phyloP scores from a whole-genome alignment of 1,284 basidiomycete genomes.

The Schizophyllum commune region DNA sequence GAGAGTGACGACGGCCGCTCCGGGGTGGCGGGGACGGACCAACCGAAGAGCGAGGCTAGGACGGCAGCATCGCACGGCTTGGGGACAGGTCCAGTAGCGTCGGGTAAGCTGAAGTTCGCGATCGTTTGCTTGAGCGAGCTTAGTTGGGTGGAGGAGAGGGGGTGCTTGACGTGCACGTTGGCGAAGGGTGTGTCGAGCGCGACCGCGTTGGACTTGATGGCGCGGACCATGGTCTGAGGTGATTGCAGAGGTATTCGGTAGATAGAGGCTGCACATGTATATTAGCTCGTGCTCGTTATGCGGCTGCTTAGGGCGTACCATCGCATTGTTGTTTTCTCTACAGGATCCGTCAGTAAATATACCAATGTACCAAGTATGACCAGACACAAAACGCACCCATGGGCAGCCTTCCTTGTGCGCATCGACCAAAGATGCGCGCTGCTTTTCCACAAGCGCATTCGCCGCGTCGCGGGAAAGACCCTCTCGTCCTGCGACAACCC shows the following conservation, averaged over 20 bases:
- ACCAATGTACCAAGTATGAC: background rate
- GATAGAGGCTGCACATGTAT: slow-evolving; percentile 44
- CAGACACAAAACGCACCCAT: slow-evolving; percentile 25
- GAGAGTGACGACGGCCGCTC: slow-evolving; percentile 32
- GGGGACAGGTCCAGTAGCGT: slow-evolving; percentile 9
- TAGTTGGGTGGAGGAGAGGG: slow-evolving; percentile 44
- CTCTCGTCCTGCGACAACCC: slow-evolving; percentile 59
- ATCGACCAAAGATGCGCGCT: slow-evolving; percentile 51
- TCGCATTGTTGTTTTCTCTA: slow-evolving; percentile 68
- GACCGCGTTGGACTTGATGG: slow-evolving; percentile 49
- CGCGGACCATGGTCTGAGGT: slow-evolving; percentile 49
- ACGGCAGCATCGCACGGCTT: slow-evolving; percentile 46
- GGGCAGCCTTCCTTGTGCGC: slow-evolving; percentile 75
- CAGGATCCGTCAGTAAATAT: background rate
- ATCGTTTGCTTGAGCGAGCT: slow-evolving; percentile 33
- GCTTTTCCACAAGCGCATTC: slow-evolving; percentile 63
- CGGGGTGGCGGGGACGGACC: slow-evolving; percentile 42
- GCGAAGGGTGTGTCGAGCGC: slow-evolving; percentile 44
- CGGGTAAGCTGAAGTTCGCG: background rate
- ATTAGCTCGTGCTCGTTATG: slow-evolving; percentile 4
- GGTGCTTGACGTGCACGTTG: slow-evolving; percentile 58
- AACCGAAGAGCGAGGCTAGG: slow-evolving; percentile 63
- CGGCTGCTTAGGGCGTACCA: slow-evolving; percentile 33
- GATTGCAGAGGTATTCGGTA: slow-evolving; percentile 68
- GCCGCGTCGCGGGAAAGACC: slow-evolving; percentile 68